phyloP scores from a whole-genome alignment of 805 yeast species.

The Zygotorulaspora florentina region DNA sequence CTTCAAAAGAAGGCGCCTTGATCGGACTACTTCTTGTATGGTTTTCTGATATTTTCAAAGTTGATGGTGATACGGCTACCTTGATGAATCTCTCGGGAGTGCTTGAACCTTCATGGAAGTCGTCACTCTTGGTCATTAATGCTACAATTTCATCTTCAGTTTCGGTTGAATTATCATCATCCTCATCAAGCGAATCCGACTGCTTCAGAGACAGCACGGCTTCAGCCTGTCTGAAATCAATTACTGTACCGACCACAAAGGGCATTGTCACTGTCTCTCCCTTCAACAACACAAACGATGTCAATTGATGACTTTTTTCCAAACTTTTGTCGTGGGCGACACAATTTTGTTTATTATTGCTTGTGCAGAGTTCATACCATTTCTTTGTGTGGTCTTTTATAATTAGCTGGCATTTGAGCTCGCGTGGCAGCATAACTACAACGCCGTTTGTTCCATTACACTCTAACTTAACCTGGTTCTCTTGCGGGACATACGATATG shows the following conservation, averaged over 20 bases:
- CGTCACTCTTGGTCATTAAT: constrained; percentile 21
- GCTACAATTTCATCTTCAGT: constrained; percentile 37
- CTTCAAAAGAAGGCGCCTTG: background rate
- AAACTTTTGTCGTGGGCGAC: constrained; percentile 15
- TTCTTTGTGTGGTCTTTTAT: constrained; percentile 17
- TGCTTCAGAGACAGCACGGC: constrained; percentile 51
- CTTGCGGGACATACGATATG: constrained; percentile 38
- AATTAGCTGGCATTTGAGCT: constrained; percentile 34
- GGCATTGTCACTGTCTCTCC: constrained; percentile 67
- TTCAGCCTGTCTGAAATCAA: constrained; percentile 55
- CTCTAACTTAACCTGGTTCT: constrained; percentile 46
- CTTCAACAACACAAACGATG: constrained; percentile 42
- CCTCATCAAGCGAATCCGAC: constrained; percentile 42
- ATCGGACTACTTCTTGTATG: background rate
- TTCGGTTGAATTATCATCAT: constrained; percentile 41
- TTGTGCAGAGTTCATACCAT: constrained; percentile 24
- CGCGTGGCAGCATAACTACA: constrained; percentile 56
- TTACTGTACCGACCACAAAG: constrained; percentile 50
- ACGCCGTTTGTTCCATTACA: constrained; percentile 86
- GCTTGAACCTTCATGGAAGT: constrained; percentile 13
- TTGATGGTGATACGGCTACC: constrained; percentile 18
- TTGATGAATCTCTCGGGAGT: constrained; percentile 20
- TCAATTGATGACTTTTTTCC: constrained; percentile 16
- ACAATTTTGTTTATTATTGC: constrained; percentile 1
- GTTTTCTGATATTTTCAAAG: constrained; percentile 4